Conservation (phyloP, 192 early-diverging fungal genomes). For the Paraglomus brasilianum region DNA sequence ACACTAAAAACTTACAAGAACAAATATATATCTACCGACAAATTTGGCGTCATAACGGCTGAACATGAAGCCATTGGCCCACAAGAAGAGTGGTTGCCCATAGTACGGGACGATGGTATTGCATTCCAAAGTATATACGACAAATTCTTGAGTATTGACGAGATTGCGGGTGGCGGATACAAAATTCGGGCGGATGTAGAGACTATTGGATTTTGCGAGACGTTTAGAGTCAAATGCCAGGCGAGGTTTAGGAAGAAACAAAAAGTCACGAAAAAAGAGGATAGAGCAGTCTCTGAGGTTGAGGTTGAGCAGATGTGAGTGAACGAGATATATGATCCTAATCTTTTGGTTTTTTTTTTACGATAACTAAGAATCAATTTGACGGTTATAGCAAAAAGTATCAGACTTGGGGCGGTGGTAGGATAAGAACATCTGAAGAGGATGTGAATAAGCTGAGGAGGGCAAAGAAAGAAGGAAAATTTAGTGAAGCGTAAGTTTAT, state of each 20-base stretch:
- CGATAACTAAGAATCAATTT: neutral
- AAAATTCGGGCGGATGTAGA: constrained; percentile 71
- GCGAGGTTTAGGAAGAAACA: constrained; percentile 60
- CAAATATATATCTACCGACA: constrained; percentile 72
- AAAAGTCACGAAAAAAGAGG: constrained; percentile 49
- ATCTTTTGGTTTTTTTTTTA: neutral
- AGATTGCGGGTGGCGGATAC: constrained; percentile 51
- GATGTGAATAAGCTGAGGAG: constrained; percentile 54
- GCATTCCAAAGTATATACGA: constrained; percentile 64
- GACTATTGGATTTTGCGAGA: constrained; percentile 67
- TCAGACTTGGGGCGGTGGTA: constrained; percentile 72
- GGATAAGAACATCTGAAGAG: constrained; percentile 53
- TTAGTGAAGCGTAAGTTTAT: constrained; percentile 59
- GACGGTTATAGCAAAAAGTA: constrained; percentile 58
- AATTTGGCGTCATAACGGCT: constrained; percentile 73
- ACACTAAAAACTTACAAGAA: constrained; percentile 63
- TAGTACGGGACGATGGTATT: constrained; percentile 53
- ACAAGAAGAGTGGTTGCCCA: constrained; percentile 75
- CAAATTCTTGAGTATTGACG: constrained; percentile 65
- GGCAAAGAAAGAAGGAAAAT: constrained; percentile 68
- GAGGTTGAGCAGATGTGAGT: constrained; percentile 73
- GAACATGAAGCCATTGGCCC: constrained; percentile 75
- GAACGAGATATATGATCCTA: neutral
- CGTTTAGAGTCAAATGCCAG: constrained; percentile 70
- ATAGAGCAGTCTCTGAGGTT: constrained; percentile 48